Evolutionary conservation across 1,284 basidiomycete species (phyloP), one percentile per base, ranked within the genome.

Genomic region (Sanghuangporus baumii): DNA sequence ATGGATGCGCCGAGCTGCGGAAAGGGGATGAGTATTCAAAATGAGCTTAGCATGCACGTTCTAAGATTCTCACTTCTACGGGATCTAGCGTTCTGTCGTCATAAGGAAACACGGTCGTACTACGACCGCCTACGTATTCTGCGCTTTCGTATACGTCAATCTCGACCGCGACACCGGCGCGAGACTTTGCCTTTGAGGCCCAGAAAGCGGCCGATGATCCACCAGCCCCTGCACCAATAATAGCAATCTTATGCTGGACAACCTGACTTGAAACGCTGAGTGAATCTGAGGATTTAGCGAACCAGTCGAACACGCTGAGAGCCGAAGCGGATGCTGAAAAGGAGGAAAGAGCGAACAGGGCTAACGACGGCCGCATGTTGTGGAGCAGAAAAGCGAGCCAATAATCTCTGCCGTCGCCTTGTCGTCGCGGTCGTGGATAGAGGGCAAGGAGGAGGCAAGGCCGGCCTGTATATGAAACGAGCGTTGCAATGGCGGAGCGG

Each of bases 161-260:
- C 50, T 91, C 85, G 3, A 94, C 75, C 59, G 86, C 79, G 26
- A 89, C 71, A 1, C 83, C 86, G 59, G 81, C 83, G 37, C 89
- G 76, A 64, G 88, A 78, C 69, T 87, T 87, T 14, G 89, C 89
- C 69, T 88, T 89, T 6, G 81, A 77, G 57, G 96, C 82, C 86
- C 93, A 95, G 74, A 93, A 95, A 0, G 94, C 92, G 8, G 94
- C 91, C 11, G 90, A 87, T 9, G 85, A 86, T 2, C 94, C 95
- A 7, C 83, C 91, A 7, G 94, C 91, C 20, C 94, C 94, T 0
- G 94, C 93, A 41, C 94, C 94, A 50, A 96, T 84, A 69, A 96
- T 86, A 6, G 94, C 94, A 65, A 96, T 76, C 54, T 79, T 74
- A 47, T 55, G 66, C 6, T 59, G 41, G 37, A 59, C 54, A 55